Percentiles rank a stretch among this genome's conserved stretches.
Conservation (phyloP, 2,329 filamentous ascomycete species). For the Botrytis deweyae region DNA sequence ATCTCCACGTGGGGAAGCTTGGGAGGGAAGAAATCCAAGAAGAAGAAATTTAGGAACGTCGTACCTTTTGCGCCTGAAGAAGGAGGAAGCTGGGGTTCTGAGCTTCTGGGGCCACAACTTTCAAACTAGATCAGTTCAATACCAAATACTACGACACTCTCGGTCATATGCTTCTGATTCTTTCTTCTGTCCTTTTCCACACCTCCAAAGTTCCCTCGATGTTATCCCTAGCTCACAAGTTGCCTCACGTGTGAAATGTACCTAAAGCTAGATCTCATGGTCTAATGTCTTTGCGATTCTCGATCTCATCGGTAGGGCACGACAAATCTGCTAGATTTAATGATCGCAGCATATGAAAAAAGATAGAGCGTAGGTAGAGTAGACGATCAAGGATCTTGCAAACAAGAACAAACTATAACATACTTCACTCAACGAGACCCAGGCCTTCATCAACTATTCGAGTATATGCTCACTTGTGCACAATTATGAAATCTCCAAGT, state of each 20-base stretch:
- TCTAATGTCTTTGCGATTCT: not conserved
- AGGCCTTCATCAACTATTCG: too few species aligned
- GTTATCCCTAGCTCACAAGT: not conserved
- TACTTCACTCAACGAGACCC: too few species aligned
- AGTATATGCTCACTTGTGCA: rapidly evolving
- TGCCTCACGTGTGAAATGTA: not conserved
- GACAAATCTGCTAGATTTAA: not conserved
- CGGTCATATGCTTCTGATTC: not conserved
- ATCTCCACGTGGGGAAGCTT: too few species aligned
- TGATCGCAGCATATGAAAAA: not conserved
- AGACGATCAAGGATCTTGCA: not conserved
- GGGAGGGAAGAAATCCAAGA: not conserved
- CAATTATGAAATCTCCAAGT: too few species aligned
- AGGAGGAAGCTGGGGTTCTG: too few species aligned
- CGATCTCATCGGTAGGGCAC: not conserved
- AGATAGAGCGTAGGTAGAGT: not conserved
- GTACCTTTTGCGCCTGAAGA: too few species aligned
- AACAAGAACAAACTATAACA: too few species aligned
- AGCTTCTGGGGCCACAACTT: not conserved
- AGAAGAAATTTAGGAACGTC: not conserved
- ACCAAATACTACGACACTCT: not conserved
- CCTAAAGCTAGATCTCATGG: not conserved
- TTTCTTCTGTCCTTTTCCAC: not conserved
- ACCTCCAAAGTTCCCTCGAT: not conserved
- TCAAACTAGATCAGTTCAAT: not conserved